Conservation (phyloP, 2,329 filamentous ascomycete species). For the Diaporthe australafricana region DNA sequence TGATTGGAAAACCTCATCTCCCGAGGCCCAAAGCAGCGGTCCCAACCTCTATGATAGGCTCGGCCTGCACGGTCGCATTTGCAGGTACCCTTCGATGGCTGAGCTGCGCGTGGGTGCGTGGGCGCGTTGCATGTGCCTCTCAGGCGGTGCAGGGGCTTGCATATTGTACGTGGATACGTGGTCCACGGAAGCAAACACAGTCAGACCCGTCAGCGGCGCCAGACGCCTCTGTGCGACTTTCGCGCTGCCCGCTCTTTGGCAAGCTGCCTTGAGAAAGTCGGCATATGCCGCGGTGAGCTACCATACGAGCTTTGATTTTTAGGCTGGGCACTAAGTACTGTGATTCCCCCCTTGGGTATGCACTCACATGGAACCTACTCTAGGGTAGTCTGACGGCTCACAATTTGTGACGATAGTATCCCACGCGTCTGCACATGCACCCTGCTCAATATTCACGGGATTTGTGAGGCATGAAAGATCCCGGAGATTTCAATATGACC, state of each 20-base stretch:
- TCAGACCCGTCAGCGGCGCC: constrained; percentile 3
- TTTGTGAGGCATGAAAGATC: background rate
- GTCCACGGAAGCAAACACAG: constrained; percentile 5
- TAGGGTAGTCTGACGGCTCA: background rate
- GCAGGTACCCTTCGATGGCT: background rate
- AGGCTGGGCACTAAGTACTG: constrained; percentile 12
- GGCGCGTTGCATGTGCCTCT: background rate
- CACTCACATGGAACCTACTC: background rate
- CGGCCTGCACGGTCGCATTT: background rate
- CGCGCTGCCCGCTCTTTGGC: background rate
- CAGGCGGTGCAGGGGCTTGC: background rate
- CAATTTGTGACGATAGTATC: background rate
- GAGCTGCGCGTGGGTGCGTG: background rate
- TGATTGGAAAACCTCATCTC: background rate
- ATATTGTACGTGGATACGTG: background rate
- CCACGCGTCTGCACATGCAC: background rate
- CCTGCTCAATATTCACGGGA: background rate
- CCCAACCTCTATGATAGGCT: no score
- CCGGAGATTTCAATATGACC: background rate
- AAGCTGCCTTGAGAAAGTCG: background rate
- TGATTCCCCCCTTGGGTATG: background rate
- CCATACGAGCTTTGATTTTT: background rate
- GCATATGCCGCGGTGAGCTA: background rate
- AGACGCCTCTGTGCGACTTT: background rate
- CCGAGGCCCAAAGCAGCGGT: background rate